Percentiles rank a stretch among this genome's conserved stretches.
phyloP scores from a whole-genome alignment of 441 rosid species.

The Euphorbia corollata region DNA sequence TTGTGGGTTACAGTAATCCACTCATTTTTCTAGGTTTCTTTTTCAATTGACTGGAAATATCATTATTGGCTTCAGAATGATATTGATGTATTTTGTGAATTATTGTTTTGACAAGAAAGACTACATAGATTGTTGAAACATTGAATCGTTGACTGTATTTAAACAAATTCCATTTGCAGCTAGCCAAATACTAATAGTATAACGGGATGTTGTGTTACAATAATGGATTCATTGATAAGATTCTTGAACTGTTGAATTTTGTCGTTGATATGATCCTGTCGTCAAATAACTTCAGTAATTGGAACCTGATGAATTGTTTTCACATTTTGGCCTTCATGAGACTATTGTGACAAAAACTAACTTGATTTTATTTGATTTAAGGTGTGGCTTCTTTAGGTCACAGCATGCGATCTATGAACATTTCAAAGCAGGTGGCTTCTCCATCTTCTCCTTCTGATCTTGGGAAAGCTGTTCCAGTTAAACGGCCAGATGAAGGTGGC shows the following conservation, averaged over 20 bases:
- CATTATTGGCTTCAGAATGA: not conserved
- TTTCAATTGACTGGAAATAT: not conserved
- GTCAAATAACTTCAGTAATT: not conserved
- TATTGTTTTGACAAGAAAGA: not conserved
- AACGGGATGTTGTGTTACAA: not conserved
- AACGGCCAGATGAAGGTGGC: constrained; percentile 69
- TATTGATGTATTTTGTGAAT: too few species aligned
- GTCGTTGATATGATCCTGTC: not conserved
- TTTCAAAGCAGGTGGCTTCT: constrained; percentile 25
- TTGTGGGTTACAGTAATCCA: not conserved
- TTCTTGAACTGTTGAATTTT: not conserved
- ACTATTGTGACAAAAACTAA: not conserved
- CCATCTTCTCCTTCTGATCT: constrained; percentile 4
- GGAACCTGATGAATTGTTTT: not conserved
- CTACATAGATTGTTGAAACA: not conserved
- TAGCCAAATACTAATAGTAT: not conserved
- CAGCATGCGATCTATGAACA: constrained; percentile 13
- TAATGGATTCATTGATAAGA: not conserved
- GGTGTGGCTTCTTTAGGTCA: constrained; percentile 15
- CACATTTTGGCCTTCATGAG: not conserved
- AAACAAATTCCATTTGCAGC: not conserved
- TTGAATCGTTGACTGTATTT: not conserved
- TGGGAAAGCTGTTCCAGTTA: constrained; percentile 32
- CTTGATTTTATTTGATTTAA: not conserved
- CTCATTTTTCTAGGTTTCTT: not conserved